Base-by-base conservation (phyloP, 176 grass and related monocot genomes). In the Zoysia pacifica region DNA sequence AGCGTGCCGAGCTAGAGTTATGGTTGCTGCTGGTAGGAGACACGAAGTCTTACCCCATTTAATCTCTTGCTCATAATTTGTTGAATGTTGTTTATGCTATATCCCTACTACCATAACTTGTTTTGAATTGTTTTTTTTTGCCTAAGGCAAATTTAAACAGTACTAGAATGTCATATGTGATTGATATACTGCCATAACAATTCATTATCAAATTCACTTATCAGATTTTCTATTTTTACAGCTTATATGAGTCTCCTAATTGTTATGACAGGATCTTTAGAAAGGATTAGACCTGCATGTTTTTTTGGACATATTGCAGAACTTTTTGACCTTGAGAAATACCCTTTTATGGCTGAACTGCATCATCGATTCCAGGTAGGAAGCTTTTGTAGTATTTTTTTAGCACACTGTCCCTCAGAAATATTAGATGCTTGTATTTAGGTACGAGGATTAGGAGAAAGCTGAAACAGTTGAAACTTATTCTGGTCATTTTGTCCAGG, bases 311-410 rank as follows among this genome's bases (percentile, higher is more conserved):
- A 93, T 99, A 87, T 67, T 93, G 44, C 96, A 99, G 51, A 99
- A 99, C 88, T 95, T 99, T 89, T 95, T 99, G 96, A 99, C 84
- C 93, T 99, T 74, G 96, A 99, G 70, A 73, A 90, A 76, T 99
- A 95, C 83, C 96, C 96, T 74, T 41, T 91, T 73, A 81, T 93
- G 52, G 80, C 86, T 36, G 96, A 95, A 89, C 83, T 99, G 68
- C 84, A 93, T 89, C 93, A 95, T 73, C 84, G 76, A 54, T 99
- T 99, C 86, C 96, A 99, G 83, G 93, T 99, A 89, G 87, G 78
- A 19, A 73, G 28, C 8, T 80, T 41, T 35, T 71, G 37, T 62
- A 71, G 20, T 83, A 7, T 79, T 28, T 38, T 80, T 80, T 70
- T 70, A 38, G 48, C 41, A 8, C 64, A 72, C 5, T 51, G 80